Evolutionary conservation across 805 yeast species (phyloP).

Genomic region (Wickerhamomyces bovis): DNA sequence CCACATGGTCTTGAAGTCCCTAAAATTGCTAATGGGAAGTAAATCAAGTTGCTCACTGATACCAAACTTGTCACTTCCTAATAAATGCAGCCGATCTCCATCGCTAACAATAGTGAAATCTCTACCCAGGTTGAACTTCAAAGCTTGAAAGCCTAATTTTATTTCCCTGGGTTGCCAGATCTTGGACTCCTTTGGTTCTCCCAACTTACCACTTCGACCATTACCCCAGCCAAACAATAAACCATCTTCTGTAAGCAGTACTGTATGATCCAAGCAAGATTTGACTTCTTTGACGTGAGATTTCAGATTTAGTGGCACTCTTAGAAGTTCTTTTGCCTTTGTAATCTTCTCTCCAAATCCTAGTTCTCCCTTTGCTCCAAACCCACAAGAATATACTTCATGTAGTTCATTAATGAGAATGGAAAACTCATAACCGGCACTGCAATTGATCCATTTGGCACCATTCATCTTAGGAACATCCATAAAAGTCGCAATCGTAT

Average conservation of each 20-base stretch:
- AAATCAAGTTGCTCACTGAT: slow-evolving; percentile 4
- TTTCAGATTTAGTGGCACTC: slow-evolving; percentile 8
- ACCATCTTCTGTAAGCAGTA: slow-evolving; percentile 35
- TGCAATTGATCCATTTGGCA: slow-evolving; percentile 36
- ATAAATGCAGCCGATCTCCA: slow-evolving; percentile 15
- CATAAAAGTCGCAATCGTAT: slow-evolving; percentile 13
- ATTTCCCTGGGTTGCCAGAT: slow-evolving; percentile 13
- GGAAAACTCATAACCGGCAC: slow-evolving; percentile 81
- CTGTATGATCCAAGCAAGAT: slow-evolving; percentile 42
- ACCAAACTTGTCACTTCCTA: slow-evolving; percentile 32
- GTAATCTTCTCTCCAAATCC: slow-evolving; percentile 39
- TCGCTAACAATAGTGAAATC: slow-evolving; percentile 45
- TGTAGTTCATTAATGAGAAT: slow-evolving; percentile 39
- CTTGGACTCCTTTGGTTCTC: slow-evolving; percentile 14
- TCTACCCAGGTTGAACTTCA: slow-evolving; percentile 39
- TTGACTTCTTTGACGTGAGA: slow-evolving; percentile 14
- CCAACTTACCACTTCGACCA: slow-evolving; percentile 53
- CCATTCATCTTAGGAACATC: slow-evolving; percentile 17
- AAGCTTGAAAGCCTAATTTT: neutral
- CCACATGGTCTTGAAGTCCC: slow-evolving; percentile 60
- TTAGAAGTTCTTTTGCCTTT: neutral
- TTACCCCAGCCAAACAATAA: slow-evolving; percentile 62
- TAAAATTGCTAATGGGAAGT: slow-evolving; percentile 5
- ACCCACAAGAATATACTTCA: slow-evolving; percentile 49
- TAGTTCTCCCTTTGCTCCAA: slow-evolving; percentile 69